A percentile compares a stretch with the other conserved stretches of the same genome.
These are phyloP conservation scores for Colletotrichum sp. DNA, from an alignment of 2,329 filamentous ascomycete species.

Conservation along the genomic window DNA sequence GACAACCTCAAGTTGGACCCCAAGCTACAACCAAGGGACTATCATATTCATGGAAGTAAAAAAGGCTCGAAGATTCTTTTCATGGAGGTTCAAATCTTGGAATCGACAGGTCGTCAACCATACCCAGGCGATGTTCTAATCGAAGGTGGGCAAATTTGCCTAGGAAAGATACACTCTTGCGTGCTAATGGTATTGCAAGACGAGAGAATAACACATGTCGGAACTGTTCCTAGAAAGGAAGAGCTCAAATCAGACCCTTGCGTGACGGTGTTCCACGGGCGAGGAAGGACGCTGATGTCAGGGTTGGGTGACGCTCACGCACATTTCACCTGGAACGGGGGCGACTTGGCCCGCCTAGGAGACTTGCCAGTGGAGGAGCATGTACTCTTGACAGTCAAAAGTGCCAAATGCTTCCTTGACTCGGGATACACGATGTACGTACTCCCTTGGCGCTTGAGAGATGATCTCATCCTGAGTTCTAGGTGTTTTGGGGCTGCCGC, in stretches of 20 bases:
- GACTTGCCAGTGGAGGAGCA: neutral
- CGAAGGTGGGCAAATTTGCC: neutral
- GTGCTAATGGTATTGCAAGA: neutral
- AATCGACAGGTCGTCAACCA: neutral
- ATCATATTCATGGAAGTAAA: neutral
- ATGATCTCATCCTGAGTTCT: neutral
- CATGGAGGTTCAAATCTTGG: neutral
- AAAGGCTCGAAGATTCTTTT: neutral
- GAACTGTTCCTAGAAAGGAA: neutral
- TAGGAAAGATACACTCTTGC: rapidly evolving
- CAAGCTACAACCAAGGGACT: neutral
- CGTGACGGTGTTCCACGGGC: neutral
- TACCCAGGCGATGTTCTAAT: neutral
- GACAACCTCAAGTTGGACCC: neutral
- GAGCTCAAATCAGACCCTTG: neutral
- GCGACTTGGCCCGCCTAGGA: neutral
- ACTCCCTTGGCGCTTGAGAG: rapidly evolving
- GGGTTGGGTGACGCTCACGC: neutral
- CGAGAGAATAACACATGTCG: neutral
- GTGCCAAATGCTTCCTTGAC: neutral
- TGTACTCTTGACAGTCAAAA: neutral
- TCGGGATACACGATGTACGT: neutral
- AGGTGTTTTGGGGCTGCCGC: neutral
- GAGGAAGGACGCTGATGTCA: neutral
- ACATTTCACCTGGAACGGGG: neutral